phyloP scores from a whole-genome alignment of 2,329 filamentous ascomycete genomes.

The Penicillium sclerotiorum region DNA sequence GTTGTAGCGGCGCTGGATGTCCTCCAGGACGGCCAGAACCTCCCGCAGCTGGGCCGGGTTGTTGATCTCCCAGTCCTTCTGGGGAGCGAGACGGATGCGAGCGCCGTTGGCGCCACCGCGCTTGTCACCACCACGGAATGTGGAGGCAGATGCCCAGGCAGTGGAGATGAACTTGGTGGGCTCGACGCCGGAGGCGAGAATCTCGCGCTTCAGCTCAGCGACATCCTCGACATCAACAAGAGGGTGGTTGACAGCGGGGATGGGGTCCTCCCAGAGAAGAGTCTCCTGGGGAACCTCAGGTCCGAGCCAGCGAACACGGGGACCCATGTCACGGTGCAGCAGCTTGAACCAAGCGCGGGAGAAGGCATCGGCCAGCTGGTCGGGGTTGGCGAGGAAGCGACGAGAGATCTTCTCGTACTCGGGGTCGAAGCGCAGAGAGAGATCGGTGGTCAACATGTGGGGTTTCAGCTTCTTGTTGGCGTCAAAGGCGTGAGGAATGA shows the following conservation, averaged over 20 bases:
- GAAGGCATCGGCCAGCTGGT: conserved; percentile 70
- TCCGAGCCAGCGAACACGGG: conserved; percentile 69
- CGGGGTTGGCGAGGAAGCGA: conserved; percentile 68
- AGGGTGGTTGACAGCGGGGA: conserved; percentile 62
- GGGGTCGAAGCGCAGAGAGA: conserved; percentile 72
- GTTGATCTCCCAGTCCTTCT: conserved; percentile 74
- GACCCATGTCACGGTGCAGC: conserved; percentile 77
- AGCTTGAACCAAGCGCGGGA: conserved; percentile 81
- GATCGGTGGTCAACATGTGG: conserved; percentile 76
- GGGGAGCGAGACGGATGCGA: conserved; percentile 72
- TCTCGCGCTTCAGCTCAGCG: conserved; percentile 67
- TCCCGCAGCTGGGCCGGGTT: conserved; percentile 67
- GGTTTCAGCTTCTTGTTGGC: conserved; percentile 71
- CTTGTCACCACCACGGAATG: conserved; percentile 76
- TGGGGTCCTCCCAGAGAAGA: conserved; percentile 74
- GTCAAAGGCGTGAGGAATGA: conserved; percentile 74
- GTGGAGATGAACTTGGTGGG: conserved; percentile 64
- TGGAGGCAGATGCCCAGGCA: conserved; percentile 71
- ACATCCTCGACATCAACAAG: conserved; percentile 66
- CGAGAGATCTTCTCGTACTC: conserved; percentile 75
- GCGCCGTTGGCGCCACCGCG: conserved; percentile 80
- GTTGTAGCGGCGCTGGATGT: conserved; percentile 69
- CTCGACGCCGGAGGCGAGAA: conserved; percentile 65
- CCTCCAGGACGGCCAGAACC: conserved; percentile 64
- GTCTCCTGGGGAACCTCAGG: conserved; percentile 72